Evolutionary conservation across 1,284 basidiomycete genomes (phyloP), one percentile per base, ranked within the genome.

Genomic region (Polyporus tsugae): DNA sequence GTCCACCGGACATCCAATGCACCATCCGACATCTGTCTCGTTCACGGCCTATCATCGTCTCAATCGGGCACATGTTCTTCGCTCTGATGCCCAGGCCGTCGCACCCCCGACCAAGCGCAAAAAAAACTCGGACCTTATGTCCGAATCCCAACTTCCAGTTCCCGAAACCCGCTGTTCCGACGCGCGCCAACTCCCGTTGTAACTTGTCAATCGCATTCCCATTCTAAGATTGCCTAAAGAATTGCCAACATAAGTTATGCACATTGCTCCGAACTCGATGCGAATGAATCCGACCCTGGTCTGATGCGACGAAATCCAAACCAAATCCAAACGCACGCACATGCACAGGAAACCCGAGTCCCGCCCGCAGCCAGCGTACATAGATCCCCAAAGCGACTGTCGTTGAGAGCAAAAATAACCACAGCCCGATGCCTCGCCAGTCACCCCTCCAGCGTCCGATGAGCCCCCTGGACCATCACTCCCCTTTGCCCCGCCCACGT

Each of bases 401-500:
- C 35, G 19, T 58, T n/a, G 35, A 38, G 55, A 58, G 55, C 55
- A 58, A 38, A 58, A 36, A 58, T 58, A 58, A 58, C 35, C 55
- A 58, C 55, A 58, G 55, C 35, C 15, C 65, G 49, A 46, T 11
- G 52, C 49, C 42, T 42, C 59, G 59, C 39, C 33, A 35, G 35
- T 52, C 44, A 29, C 7, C 42, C 15, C 36, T 49, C 35, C 29
- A 6, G 11, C 38, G 25, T 13, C 44, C 19, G 33, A 57, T 36
- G 33, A 61, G n/a, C 49, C 39, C 53, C 44, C 13, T 25, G 7
- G n/a, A 10, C n/a, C 15, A 35, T 72, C 69, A 72, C 65, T 73
- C 71, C n/a, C 70, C 73, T 70, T 73, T 75, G 52, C 67, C 70
- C 17, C 67, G 62, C 15, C 67, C 64, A 11, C 63, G 58, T 33